Conservation (phyloP, 352 stramenopile species). For the Thraustochytrium striatum region DNA sequence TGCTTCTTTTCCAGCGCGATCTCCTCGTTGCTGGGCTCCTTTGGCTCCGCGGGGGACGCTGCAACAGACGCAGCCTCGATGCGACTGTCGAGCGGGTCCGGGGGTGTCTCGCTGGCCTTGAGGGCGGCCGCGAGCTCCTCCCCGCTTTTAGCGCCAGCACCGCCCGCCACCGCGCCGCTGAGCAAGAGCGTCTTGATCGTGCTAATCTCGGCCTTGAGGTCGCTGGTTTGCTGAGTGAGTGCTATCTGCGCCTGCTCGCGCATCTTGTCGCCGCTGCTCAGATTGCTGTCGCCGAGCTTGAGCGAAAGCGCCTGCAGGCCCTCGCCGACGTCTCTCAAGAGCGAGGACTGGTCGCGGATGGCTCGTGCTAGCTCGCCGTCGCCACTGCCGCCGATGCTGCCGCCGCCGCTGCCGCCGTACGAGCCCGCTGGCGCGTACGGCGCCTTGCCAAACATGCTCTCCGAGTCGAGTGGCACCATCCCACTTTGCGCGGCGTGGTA, state of each 20-base stretch:
- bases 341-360: not conserved
- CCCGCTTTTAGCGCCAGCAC: not conserved
- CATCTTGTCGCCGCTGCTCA: not conserved
- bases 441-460: conserved; percentile 29
- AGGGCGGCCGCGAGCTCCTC: not conserved
- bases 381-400: not conserved
- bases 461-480: not conserved
- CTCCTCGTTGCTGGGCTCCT: conserved; percentile 4
- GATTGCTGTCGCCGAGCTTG: conserved; percentile 7
- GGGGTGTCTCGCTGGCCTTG: no score
- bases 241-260: not conserved
- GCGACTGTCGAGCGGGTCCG: conserved; percentile 10
- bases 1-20: conserved; percentile 31
- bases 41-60: not conserved
- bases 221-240: conserved; percentile 30
- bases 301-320: not conserved
- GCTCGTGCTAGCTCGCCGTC: not conserved
- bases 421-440: not conserved
- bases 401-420: not conserved
- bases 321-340: conserved; percentile 21
- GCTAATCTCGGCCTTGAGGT: conserved; percentile 36
- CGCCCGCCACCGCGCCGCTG: not conserved
- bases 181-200: conserved; percentile 38
- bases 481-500: not conserved
- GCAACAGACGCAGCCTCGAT: conserved; percentile 14